phyloP scores from a whole-genome alignment of 306 rosid genomes.

The Quillaja saponaria region DNA sequence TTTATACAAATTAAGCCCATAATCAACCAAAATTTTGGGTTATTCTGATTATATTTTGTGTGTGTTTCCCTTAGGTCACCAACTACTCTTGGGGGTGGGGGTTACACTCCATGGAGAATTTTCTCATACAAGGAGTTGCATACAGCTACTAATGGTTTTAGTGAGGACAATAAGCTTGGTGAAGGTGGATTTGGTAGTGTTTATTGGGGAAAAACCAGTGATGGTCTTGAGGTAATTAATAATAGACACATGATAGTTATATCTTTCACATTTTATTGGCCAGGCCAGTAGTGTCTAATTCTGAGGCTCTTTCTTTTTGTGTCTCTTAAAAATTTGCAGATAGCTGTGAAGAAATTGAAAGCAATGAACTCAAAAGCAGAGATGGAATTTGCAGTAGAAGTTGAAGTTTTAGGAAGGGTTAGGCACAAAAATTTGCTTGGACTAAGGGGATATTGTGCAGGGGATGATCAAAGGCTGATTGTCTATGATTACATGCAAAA shows the following conservation, averaged over 20 bases:
- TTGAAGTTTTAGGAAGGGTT: slow-evolving; percentile 89
- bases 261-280: no score
- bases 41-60: not conserved
- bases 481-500: slow-evolving; percentile 94
- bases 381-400: slow-evolving; percentile 96
- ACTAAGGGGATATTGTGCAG: slow-evolving; percentile 78
- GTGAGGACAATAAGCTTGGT: slow-evolving; percentile 74
- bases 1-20: not conserved
- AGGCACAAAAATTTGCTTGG: slow-evolving; percentile 84
- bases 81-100: slow-evolving; percentile 32
- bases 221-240: slow-evolving; percentile 64
- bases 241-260: no score
- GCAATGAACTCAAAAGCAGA: slow-evolving; percentile 86
- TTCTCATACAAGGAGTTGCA: slow-evolving; percentile 85
- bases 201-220: slow-evolving; percentile 75
- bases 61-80: slow-evolving; percentile 36
- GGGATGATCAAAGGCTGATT: slow-evolving; percentile 75
- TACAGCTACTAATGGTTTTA: slow-evolving; percentile 75
- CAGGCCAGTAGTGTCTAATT: not conserved
- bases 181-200: slow-evolving; percentile 95
- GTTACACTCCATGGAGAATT: slow-evolving; percentile 69
- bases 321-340: slow-evolving; percentile 36
- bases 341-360: slow-evolving; percentile 90
- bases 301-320: not conserved
- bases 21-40: not conserved